Evolutionary conservation across 805 yeast species (phyloP).

Genomic region (Wickerhamomyces queroliae): DNA sequence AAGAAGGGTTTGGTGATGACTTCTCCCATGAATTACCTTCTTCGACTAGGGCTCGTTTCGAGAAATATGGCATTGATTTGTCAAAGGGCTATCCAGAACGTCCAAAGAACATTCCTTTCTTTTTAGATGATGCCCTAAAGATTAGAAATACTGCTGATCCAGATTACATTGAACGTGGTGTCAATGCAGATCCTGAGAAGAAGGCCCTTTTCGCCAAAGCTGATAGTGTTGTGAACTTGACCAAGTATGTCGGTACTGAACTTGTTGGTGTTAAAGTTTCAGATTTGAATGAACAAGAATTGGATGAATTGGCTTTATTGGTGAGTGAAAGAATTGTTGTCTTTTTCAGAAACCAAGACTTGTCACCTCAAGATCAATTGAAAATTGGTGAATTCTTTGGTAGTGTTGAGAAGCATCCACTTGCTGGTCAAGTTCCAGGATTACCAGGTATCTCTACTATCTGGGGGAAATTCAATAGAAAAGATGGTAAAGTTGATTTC

Average conservation of each 20-base stretch:
- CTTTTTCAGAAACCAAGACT: slow-evolving; percentile 42
- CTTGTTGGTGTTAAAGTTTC: slow-evolving; percentile 39
- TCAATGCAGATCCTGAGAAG: slow-evolving; percentile 35
- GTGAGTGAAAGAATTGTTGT: slow-evolving; percentile 45
- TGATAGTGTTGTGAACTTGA: slow-evolving; percentile 34
- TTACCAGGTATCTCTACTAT: slow-evolving; percentile 34
- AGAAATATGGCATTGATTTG: slow-evolving; percentile 29
- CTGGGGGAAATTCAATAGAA: slow-evolving; percentile 23
- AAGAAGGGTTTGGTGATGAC: neutral
- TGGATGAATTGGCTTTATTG: slow-evolving; percentile 40
- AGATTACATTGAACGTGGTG: slow-evolving; percentile 29
- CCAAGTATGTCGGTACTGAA: slow-evolving; percentile 44
- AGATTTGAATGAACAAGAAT: slow-evolving; percentile 35
- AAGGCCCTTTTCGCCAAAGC: slow-evolving; percentile 35
- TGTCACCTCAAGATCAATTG: slow-evolving; percentile 36
- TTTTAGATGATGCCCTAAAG: slow-evolving; percentile 32
- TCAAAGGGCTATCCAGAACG: slow-evolving; percentile 34
- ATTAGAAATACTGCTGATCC: slow-evolving; percentile 28
- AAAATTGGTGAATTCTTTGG: slow-evolving; percentile 42
- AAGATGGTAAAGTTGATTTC: slow-evolving; percentile 21
- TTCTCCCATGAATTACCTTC: slow-evolving; percentile 17
- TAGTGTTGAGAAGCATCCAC: slow-evolving; percentile 35
- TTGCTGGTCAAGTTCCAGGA: slow-evolving; percentile 28
- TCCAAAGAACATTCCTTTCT: slow-evolving; percentile 32
- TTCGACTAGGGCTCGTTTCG: slow-evolving; percentile 23